Percentiles rank a stretch among this genome's conserved stretches.
These are phyloP conservation scores for Lachnellula subtilissima DNA, from an alignment of 2,329 filamentous ascomycete genomes.

Conservation along the genomic window DNA sequence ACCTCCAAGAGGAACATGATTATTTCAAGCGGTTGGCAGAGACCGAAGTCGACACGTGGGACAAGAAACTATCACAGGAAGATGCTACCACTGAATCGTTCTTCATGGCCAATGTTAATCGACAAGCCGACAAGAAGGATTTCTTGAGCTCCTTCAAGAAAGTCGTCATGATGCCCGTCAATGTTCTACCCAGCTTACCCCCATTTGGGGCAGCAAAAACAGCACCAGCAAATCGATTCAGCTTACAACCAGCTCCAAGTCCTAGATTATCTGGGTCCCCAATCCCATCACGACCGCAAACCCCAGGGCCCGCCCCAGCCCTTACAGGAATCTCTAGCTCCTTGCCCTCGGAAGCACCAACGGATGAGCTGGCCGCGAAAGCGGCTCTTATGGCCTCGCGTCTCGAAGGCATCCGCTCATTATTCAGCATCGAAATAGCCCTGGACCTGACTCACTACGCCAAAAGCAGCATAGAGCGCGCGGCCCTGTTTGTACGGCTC, in stretches of 20 bases:
- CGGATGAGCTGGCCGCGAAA: conserved; percentile 89
- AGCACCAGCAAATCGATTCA: conserved; percentile 27
- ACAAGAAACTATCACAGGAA: conserved; percentile 85
- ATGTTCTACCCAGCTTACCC: conserved; percentile 70
- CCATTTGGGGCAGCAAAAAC: conserved; percentile 44
- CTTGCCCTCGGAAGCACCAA: conserved; percentile 65
- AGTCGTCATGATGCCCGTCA: conserved; percentile 98
- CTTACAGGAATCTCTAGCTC: conserved; percentile 29
- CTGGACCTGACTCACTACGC: conserved; percentile 83
- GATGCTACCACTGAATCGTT: conserved; percentile 88
- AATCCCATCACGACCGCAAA: conserved; percentile 43
- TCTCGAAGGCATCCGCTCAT: conserved; percentile 86
- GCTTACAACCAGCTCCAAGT: conserved; percentile 26
- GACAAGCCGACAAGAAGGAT: conserved; percentile 93
- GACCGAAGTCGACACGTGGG: conserved; percentile 76
- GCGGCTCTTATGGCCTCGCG: conserved; percentile 95
- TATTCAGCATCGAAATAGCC: conserved; percentile 96
- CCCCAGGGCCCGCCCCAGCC: conserved; percentile 39
- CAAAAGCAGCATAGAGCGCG: conserved; percentile 81
- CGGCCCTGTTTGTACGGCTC: conserved; percentile 74
- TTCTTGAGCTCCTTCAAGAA: conserved; percentile 97
- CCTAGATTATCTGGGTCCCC: conserved; percentile 18
- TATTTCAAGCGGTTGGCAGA: conserved; percentile 76
- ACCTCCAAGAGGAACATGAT: conserved; percentile 85
- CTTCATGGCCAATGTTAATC: conserved; percentile 91